phyloP scores from a whole-genome alignment of 495 filamentous ascomycete genomes.

The Xylaria venustula region DNA sequence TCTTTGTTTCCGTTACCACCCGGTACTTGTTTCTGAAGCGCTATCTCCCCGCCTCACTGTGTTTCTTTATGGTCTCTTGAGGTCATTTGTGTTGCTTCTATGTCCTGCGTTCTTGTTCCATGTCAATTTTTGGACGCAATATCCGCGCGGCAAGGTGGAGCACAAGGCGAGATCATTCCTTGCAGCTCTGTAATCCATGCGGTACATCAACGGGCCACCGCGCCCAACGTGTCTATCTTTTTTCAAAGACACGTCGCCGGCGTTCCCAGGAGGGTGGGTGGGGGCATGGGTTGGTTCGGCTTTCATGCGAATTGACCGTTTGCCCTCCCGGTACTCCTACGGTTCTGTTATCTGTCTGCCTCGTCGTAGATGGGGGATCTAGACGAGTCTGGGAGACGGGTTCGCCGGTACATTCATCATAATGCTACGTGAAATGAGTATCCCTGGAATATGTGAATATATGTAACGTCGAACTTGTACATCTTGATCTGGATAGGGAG shows the following conservation, averaged over 20 bases:
- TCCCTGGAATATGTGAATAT: not conserved
- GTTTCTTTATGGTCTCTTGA: too few species aligned
- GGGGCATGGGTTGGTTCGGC: conserved; percentile 33
- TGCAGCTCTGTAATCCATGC: conserved; percentile 66
- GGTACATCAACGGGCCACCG: conserved; percentile 44
- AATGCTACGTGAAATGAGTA: not conserved
- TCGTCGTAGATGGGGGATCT: conserved; percentile 19
- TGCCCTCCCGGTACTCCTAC: conserved; percentile 25
- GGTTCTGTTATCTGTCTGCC: conserved; percentile 26
- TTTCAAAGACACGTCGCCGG: conserved; percentile 25
- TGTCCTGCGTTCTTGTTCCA: too few species aligned
- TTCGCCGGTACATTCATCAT: conserved; percentile 27
- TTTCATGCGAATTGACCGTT: conserved; percentile 37
- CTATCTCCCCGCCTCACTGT: too few species aligned
- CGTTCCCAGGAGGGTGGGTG: conserved; percentile 26
- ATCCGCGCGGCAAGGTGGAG: conserved; percentile 60
- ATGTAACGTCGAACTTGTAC: not conserved
- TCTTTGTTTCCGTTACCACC: not conserved
- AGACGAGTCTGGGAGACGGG: conserved; percentile 28
- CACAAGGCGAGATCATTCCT: conserved; percentile 64
- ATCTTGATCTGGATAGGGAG: too few species aligned
- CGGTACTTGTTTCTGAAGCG: not conserved
- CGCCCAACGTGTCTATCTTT: conserved; percentile 6
- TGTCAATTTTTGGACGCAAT: not conserved
- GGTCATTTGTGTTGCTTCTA: too few species aligned